A percentile compares a stretch with the other conserved stretches of the same genome.
phyloP scores from a whole-genome alignment of 495 filamentous ascomycete genomes.

The Staphylotrichum longicolle region DNA sequence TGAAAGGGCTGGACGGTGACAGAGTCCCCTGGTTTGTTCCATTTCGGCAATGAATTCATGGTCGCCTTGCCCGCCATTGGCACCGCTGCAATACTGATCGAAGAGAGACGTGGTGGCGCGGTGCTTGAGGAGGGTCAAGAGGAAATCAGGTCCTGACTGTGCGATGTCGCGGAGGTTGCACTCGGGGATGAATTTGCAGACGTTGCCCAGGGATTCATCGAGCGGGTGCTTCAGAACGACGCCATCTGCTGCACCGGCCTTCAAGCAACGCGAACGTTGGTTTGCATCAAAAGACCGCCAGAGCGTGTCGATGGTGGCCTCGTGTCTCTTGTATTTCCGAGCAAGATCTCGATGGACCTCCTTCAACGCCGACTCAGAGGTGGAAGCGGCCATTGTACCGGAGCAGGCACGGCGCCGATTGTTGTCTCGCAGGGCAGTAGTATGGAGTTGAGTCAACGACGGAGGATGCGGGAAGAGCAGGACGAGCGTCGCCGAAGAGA shows the following conservation, averaged over 20 bases:
- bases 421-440: too few relatives aligned
- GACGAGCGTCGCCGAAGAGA: too few relatives aligned
- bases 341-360: not conserved
- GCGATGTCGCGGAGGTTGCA: conserved; percentile 42
- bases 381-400: too few relatives aligned
- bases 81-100: conserved; percentile 30
- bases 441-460: too few relatives aligned
- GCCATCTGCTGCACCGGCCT: conserved; percentile 24
- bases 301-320: not conserved
- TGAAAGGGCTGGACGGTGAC: conserved; percentile 12
- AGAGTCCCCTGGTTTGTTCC: conserved; percentile 4
- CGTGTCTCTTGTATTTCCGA: not conserved
- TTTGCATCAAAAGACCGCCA: conserved; percentile 13
- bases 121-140: conserved; percentile 34
- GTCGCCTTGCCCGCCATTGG: conserved; percentile 23
- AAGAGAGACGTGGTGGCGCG: conserved; percentile 32
- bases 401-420: too few relatives aligned
- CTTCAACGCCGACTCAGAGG: not conserved
- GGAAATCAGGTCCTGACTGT: conserved; percentile 28
- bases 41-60: conserved; percentile 20
- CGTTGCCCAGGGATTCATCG: conserved; percentile 28
- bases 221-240: conserved; percentile 21
- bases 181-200: conserved; percentile 31
- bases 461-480: too few relatives aligned
- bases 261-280: conserved; percentile 28